phyloP scores from a whole-genome alignment of 371 early-diverging fungal species.

The Thermomucor indicae-seudaticae region DNA sequence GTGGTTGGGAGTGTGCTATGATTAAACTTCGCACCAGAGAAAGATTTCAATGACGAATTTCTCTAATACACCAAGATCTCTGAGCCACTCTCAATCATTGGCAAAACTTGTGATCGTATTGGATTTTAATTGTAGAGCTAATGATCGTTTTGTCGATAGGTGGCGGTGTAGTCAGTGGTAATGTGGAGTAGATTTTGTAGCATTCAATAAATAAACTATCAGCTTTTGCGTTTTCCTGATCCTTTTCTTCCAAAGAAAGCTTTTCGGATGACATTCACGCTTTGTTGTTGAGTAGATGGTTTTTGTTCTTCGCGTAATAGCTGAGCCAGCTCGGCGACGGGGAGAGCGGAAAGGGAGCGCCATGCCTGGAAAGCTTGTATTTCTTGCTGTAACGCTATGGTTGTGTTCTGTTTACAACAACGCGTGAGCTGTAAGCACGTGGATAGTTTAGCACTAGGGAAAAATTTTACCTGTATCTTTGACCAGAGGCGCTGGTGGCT shows the following conservation, averaged over 20 bases:
- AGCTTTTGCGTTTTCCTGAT: constrained; percentile 12
- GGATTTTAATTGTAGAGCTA: neutral
- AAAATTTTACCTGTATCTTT: constrained; percentile 16
- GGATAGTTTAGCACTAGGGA: neutral
- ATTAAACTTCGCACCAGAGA: constrained; percentile 2
- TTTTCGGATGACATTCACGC: constrained; percentile 10
- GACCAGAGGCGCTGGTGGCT: constrained; percentile 23
- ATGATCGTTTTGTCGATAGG: neutral
- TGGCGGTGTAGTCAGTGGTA: neutral
- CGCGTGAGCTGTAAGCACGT: too few relatives aligned
- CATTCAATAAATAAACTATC: neutral
- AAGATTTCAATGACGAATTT: neutral
- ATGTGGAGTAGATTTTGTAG: neutral
- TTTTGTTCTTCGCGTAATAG: constrained; percentile 18
- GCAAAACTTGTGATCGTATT: neutral
- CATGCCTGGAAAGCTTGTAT: constrained; percentile 31
- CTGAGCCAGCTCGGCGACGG: constrained; percentile 20
- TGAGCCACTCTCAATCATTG: neutral
- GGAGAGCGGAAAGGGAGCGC: constrained; percentile 20
- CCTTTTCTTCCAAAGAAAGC: constrained; percentile 18
- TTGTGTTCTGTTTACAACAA: constrained; percentile 15
- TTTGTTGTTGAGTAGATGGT: constrained; percentile 1
- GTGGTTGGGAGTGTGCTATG: neutral
- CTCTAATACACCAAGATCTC: constrained; percentile 3
- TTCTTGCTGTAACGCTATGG: constrained; percentile 22